Evolutionary conservation across 2,329 filamentous ascomycete species (phyloP).

Genomic region (Penicillium crustosum): DNA sequence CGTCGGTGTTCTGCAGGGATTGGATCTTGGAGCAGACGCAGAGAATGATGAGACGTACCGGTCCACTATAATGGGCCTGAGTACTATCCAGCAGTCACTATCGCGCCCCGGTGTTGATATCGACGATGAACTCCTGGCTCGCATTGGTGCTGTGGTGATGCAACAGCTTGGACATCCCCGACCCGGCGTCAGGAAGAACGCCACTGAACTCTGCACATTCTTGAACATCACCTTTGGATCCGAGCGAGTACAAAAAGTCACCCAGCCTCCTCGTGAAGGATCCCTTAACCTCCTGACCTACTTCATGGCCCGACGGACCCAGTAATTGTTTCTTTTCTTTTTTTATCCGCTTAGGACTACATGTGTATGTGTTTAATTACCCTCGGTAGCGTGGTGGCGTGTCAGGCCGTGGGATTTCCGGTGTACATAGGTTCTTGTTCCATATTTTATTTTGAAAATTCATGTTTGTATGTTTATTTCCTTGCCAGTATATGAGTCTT

Average conservation of each 20-base stretch:
- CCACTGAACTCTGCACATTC: constrained; percentile 38
- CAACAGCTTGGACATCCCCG: constrained; percentile 34
- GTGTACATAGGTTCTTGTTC: constrained; percentile 9
- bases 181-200: constrained; percentile 40
- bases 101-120: constrained; percentile 19
- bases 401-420: constrained; percentile 3
- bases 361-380: constrained; percentile 6
- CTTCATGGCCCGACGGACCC: constrained; percentile 33
- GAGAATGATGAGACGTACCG: constrained; percentile 33
- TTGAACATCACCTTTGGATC: constrained; percentile 29
- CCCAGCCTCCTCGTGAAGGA: constrained; percentile 32
- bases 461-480: not conserved
- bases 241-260: constrained; percentile 30
- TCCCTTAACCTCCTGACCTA: constrained; percentile 40
- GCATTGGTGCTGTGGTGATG: constrained; percentile 36
- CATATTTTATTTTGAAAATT: constrained; percentile 3
- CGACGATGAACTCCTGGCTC: constrained; percentile 22
- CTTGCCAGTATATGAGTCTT: not conserved
- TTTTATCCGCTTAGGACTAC: constrained; percentile 2
- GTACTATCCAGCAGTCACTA: constrained; percentile 23
- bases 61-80: constrained; percentile 37
- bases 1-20: constrained; percentile 35
- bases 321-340: constrained; percentile 10
- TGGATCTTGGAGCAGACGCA: constrained; percentile 31
- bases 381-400: constrained; percentile 8